Evolutionary conservation across 192 early-diverging fungal genomes (phyloP).

Genomic region (Rhizophagus sp.): DNA sequence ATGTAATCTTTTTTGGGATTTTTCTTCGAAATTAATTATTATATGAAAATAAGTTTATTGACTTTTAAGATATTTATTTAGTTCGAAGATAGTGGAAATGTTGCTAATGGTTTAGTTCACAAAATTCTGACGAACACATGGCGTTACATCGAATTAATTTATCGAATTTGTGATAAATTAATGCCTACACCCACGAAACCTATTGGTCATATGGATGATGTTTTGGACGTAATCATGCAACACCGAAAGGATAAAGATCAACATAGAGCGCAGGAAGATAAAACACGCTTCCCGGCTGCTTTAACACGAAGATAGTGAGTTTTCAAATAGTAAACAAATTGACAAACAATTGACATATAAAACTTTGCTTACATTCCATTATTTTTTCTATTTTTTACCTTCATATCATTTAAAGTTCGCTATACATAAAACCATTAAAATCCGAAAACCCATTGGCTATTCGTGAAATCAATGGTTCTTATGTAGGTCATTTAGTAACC

Average conservation of each 20-base stretch:
- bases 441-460: slow-evolving; percentile 70
- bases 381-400: background rate
- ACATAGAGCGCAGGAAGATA: slow-evolving; percentile 38
- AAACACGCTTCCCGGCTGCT: slow-evolving; percentile 67
- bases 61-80: slow-evolving; percentile 31
- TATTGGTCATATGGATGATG: slow-evolving; percentile 69
- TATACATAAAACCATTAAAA: slow-evolving; percentile 79
- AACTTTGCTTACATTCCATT: background rate
- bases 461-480: slow-evolving; percentile 78
- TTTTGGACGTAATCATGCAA: slow-evolving; percentile 87
- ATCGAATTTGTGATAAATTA: slow-evolving; percentile 63
- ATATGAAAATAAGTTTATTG: background rate
- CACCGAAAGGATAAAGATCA: slow-evolving; percentile 63
- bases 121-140: slow-evolving; percentile 86
- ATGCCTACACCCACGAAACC: slow-evolving; percentile 54
- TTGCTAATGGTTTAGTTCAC: slow-evolving; percentile 48
- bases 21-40: background rate
- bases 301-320: slow-evolving; percentile 88
- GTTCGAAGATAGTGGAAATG: background rate
- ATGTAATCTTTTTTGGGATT: slow-evolving; percentile 33
- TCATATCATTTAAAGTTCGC: slow-evolving; percentile 49
- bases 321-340: background rate
- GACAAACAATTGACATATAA: background rate
- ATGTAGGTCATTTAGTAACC: slow-evolving; percentile 84
- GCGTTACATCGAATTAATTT: slow-evolving; percentile 81